phyloP scores from a whole-genome alignment of 495 filamentous ascomycete genomes.

The Staphylotrichum longicolle region DNA sequence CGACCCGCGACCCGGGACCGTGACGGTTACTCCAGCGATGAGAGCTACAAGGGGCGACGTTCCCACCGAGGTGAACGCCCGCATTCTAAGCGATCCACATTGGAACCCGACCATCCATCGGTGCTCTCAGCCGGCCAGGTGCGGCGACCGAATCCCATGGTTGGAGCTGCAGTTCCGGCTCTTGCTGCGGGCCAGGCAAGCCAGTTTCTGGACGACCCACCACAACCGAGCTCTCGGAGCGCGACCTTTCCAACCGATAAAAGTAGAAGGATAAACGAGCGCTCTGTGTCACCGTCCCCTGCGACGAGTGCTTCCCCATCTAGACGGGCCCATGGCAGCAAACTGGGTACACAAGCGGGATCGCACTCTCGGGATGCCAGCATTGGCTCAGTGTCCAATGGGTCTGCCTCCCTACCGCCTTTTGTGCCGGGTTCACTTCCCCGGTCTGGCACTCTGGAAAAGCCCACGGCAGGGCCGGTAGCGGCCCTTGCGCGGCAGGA shows the following conservation, averaged over 20 bases:
- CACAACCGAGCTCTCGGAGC: slow-evolving; percentile 33
- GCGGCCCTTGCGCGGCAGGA: slow-evolving; percentile 24
- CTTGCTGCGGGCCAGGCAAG: slow-evolving; percentile 13
- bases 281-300: slow-evolving; percentile 32
- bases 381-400: slow-evolving; percentile 22
- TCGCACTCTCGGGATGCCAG: slow-evolving; percentile 28
- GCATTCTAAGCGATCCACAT: slow-evolving; percentile 15
- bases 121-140: slow-evolving; percentile 20
- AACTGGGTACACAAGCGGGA: slow-evolving; percentile 18
- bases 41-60: slow-evolving; percentile 19
- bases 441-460: slow-evolving; percentile 25
- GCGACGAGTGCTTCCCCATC: slow-evolving; percentile 29
- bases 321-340: slow-evolving; percentile 20
- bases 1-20: slow-evolving; percentile 24
- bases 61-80: slow-evolving; percentile 19
- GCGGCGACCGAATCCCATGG: slow-evolving; percentile 19
- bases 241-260: slow-evolving; percentile 38
- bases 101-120: slow-evolving; percentile 24
- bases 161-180: slow-evolving; percentile 21
- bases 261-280: slow-evolving; percentile 31
- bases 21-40: slow-evolving; percentile 29
- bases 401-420: slow-evolving; percentile 11
- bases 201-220: slow-evolving; percentile 19
- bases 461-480: slow-evolving; percentile 21
- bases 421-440: slow-evolving; percentile 14